Evolutionary conservation across 2,329 filamentous ascomycete species (phyloP).

Genomic region (Phialophora macrospora): DNA sequence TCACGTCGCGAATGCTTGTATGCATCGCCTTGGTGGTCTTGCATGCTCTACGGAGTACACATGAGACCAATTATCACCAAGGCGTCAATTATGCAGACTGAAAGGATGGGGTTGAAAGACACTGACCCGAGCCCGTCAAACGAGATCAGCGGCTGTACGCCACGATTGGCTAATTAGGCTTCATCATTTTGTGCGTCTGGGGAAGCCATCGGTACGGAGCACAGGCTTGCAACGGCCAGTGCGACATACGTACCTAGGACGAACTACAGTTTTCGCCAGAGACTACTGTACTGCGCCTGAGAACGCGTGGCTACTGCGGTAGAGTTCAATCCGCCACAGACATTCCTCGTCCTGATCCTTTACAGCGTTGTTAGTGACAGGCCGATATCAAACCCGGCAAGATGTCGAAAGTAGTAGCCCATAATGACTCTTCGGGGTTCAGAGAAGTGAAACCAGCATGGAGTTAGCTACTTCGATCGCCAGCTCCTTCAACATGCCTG

Average conservation of each 20-base stretch:
- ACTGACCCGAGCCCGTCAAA: background rate
- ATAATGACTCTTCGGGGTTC: background rate
- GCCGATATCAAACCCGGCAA: background rate
- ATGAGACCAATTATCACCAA: background rate
- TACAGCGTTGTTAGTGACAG: background rate
- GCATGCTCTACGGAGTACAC: background rate
- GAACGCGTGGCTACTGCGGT: background rate
- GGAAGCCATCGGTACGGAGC: background rate
- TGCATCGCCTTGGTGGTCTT: background rate
- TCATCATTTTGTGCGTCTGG: background rate
- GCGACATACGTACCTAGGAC: background rate
- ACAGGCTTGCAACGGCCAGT: conserved; percentile 2
- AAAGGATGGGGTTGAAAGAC: background rate
- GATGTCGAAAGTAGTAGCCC: background rate
- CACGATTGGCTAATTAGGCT: conserved; percentile 1
- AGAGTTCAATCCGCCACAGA: background rate
- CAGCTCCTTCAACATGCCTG: conserved; percentile 2
- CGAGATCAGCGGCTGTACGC: conserved; percentile 11
- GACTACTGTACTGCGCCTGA: background rate
- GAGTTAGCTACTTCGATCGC: conserved; percentile 13
- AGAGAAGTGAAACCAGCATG: conserved; percentile 18
- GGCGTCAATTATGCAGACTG: background rate
- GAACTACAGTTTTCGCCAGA: background rate
- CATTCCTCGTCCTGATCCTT: background rate
- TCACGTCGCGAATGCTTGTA: background rate